phyloP scores from a whole-genome alignment of 1,284 basidiomycete genomes.

The Puccinia horiana region DNA sequence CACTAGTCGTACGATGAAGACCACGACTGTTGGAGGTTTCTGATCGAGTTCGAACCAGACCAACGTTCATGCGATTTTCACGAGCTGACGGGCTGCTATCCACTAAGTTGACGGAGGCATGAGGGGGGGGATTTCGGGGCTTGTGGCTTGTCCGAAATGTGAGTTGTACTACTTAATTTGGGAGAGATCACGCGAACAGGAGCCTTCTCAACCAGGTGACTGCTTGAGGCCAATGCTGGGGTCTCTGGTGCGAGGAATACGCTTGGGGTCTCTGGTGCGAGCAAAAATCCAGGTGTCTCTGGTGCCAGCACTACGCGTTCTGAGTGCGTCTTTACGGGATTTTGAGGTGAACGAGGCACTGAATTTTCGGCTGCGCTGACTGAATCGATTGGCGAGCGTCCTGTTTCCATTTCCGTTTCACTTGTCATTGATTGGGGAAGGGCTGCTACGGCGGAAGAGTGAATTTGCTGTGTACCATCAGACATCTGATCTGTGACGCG shows the following conservation, averaged over 20 bases:
- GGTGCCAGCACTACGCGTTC: slow-evolving; percentile 5
- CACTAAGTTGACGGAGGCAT: background rate
- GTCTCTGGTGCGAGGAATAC: slow-evolving; percentile 19
- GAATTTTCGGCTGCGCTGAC: background rate
- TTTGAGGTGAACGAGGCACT: slow-evolving; percentile 17
- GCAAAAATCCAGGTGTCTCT: background rate
- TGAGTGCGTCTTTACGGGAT: background rate
- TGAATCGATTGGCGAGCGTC: background rate
- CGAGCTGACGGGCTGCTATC: background rate
- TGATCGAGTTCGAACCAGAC: background rate
- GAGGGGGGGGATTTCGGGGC: no score
- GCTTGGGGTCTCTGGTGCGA: slow-evolving; percentile 1
- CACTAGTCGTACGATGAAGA: background rate
- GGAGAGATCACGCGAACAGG: background rate
- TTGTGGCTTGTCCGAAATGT: background rate
- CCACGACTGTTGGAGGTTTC: background rate
- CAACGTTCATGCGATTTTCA: background rate
- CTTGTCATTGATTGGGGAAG: background rate
- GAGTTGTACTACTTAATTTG: background rate
- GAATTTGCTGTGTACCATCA: background rate
- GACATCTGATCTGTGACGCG: background rate
- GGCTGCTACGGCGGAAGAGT: background rate
- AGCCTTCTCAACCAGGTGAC: background rate
- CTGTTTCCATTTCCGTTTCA: background rate
- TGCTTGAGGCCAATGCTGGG: background rate